phyloP scores from a whole-genome alignment of 257 asterid genomes.

The Fraxinus americana region DNA sequence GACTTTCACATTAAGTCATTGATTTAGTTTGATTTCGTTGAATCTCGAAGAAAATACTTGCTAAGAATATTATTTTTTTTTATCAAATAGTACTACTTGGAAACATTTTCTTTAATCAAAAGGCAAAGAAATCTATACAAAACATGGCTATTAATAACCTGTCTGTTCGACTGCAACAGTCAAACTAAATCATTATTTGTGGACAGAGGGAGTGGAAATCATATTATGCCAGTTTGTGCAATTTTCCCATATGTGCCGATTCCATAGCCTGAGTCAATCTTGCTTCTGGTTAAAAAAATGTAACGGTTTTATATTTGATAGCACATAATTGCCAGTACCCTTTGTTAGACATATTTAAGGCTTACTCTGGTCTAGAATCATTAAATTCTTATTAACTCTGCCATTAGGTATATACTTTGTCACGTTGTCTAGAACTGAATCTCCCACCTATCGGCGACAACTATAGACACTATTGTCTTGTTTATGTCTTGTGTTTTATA shows the following conservation, averaged over 20 bases:
- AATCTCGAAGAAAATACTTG: neutral
- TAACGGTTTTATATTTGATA: neutral
- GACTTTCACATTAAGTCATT: neutral
- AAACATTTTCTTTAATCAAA: too few relatives aligned
- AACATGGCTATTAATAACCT: too few relatives aligned
- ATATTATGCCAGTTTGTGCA: neutral
- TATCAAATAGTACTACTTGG: too few relatives aligned
- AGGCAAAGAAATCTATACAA: too few relatives aligned
- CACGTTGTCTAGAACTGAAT: neutral
- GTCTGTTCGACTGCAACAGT: neutral
- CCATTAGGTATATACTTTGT: neutral
- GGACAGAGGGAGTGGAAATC: neutral
- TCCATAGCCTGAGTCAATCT: neutral
- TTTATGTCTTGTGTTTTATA: neutral
- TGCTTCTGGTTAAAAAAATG: neutral
- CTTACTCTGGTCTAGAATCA: neutral
- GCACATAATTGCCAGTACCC: neutral
- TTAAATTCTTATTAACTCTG: neutral
- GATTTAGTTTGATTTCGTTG: neutral
- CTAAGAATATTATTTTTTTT: neutral
- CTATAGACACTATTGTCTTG: neutral
- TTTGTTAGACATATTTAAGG: neutral
- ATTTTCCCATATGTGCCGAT: neutral
- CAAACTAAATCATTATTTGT: neutral
- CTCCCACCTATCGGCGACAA: neutral